A percentile compares a stretch with the other conserved stretches of the same genome.
These are phyloP conservation scores for Micractinium sp. DNA, from an alignment of 139 green algal genomes.

Conservation along the genomic window DNA sequence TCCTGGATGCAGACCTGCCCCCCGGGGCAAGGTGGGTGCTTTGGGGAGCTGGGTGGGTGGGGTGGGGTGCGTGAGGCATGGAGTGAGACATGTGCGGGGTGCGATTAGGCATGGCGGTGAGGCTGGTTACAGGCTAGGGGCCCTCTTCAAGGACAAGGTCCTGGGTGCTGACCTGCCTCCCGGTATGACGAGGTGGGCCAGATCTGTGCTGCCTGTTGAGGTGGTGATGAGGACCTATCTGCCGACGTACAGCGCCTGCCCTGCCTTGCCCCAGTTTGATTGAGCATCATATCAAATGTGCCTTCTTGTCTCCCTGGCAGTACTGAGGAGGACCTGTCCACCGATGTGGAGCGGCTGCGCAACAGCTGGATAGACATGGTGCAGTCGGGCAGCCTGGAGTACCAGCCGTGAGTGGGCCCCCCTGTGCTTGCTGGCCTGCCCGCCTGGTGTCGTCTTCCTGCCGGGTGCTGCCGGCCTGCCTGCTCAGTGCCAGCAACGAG, in stretches of 20 bases:
- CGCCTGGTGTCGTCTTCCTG: too few species aligned
- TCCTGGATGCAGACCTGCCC: conserved; percentile 27
- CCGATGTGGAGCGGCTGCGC: conserved; percentile 16
- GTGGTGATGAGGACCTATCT: too few species aligned
- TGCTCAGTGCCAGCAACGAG: neutral
- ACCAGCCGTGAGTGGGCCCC: conserved; percentile 2
- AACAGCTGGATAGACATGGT: conserved; percentile 16
- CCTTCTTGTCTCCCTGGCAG: neutral
- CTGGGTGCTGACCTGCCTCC: too few species aligned
- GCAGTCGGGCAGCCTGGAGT: conserved; percentile 21
- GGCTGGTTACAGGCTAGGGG: too few species aligned
- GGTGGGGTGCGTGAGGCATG: neutral
- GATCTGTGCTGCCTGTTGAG: too few species aligned
- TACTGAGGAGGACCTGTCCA: neutral
- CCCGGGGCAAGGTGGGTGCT: neutral
- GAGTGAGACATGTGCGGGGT: neutral
- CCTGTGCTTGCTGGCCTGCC: neutral
- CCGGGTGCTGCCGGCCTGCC: neutral
- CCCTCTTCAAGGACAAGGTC: too few species aligned
- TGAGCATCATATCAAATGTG: neutral
- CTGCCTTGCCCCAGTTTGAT: too few species aligned
- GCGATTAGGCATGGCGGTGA: too few species aligned
- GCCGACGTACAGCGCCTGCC: too few species aligned
- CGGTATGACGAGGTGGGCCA: too few species aligned
- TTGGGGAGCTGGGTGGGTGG: neutral